Evolutionary conservation across 2,329 filamentous ascomycete species (phyloP).

Genomic region (Colletotrichum neosansevieriae): DNA sequence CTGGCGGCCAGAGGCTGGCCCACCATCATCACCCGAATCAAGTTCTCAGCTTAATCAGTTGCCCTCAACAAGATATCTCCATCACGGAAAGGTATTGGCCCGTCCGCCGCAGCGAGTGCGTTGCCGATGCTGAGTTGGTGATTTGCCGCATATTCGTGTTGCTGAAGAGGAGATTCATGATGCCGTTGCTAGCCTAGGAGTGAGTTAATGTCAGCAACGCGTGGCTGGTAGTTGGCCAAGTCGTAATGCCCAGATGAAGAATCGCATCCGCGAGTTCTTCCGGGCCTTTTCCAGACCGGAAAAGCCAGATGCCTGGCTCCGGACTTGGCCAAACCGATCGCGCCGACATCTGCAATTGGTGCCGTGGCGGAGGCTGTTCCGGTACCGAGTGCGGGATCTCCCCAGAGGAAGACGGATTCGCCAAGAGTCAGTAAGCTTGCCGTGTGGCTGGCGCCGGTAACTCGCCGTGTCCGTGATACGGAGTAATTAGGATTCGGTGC

Average conservation of each 20-base stretch:
- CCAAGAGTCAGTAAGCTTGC: slow-evolving; percentile 3
- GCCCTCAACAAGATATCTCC: too few relatives aligned
- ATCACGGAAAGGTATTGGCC: too few relatives aligned
- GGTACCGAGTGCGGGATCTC: neutral
- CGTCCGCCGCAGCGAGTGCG: too few relatives aligned
- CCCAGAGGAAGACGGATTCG: slow-evolving; percentile 3
- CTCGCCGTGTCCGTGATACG: neutral
- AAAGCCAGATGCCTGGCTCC: neutral
- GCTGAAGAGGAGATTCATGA: neutral
- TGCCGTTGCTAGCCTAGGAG: neutral
- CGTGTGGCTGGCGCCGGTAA: neutral
- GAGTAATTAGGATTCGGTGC: neutral
- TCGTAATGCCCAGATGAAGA: too few relatives aligned
- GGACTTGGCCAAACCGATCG: neutral
- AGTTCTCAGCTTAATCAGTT: too few relatives aligned
- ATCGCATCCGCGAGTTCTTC: too few relatives aligned
- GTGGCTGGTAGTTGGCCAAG: too few relatives aligned
- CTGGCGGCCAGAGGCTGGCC: too few relatives aligned
- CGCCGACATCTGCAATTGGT: neutral
- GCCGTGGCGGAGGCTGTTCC: neutral
- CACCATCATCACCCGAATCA: too few relatives aligned
- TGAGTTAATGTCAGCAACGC: neutral
- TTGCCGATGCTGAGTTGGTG: too few relatives aligned
- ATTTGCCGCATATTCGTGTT: too few relatives aligned
- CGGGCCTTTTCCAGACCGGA: too few relatives aligned